Evolutionary conservation across 2,329 filamentous ascomycete genomes (phyloP), one percentile per base, ranked within the genome.

Genomic region (Clarireedia monteithiana): DNA sequence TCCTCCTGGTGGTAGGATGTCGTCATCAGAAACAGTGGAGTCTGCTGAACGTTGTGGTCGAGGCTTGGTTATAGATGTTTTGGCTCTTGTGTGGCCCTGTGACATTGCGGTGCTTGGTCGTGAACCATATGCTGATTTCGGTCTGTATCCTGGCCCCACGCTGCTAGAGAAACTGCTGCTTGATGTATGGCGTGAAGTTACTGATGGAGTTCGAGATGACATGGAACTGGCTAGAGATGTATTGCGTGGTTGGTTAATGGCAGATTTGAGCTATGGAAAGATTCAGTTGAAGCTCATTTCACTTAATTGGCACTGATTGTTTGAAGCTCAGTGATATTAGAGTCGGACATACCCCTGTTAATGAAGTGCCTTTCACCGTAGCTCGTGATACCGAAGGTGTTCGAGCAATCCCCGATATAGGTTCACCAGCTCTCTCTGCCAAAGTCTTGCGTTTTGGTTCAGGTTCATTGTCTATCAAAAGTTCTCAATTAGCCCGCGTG

Each of bases 381-480:
- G 73, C 69, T 61, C 74, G 75, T 55, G 70, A 67, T 54, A 70
- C 74, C 50, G 70, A 69, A 38, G 72, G 73, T 55, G 74, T 71
- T 58, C 73, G 67, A 34, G 70, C 66, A 50, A 70, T 68, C 44
- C 36, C 17, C 14, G 74, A 67, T 46, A 71, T 69, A 34, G 73
- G 77, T 58, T 86, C 82, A 59, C 70, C 77, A 34, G 77, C 80
- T 61, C 75, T 74, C 55, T 85, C 80, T 20, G 69, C 70, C 26
- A 84, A 70, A 14, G 79, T 81, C 64, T 82, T 83, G 56, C 83
- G 76, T 70, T 87, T 86, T 3, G 81, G 65, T 50, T 82, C 77
- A 20, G 82, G 75, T 64, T 81, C 75, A 23, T 72, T 62, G 51
- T 76, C 81, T 84, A 60, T 48, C 50, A 55, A 56, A 56, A 50